Evolutionary conservation across 331 rosid genomes (phyloP).

Genomic region (Malus hybrid): DNA sequence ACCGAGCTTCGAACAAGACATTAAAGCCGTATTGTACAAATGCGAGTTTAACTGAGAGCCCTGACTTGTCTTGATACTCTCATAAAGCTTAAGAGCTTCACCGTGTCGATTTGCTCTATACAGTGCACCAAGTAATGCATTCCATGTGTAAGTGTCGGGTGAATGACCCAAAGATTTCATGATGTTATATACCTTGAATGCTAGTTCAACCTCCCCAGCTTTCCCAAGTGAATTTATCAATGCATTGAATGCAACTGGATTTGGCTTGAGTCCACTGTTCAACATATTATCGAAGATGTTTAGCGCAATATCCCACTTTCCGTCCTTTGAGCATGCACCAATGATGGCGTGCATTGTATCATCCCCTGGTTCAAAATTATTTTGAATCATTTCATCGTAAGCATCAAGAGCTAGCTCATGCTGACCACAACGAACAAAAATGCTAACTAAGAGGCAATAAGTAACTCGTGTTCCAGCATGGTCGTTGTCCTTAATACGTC

Average conservation of each 20-base stretch:
- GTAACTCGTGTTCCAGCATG: conserved; percentile 46
- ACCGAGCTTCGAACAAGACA: conserved; percentile 77
- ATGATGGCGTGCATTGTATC: conserved; percentile 61
- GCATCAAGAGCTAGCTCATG: conserved; percentile 71
- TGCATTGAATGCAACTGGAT: conserved; percentile 56
- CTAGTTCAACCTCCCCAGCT: conserved; percentile 61
- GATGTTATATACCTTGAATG: conserved; percentile 38
- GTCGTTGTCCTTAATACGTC: conserved; percentile 50
- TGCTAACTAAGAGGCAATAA: conserved; percentile 55
- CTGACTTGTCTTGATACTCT: conserved; percentile 35
- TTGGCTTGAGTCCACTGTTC: conserved; percentile 46
- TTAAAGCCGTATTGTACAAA: conserved; percentile 55
- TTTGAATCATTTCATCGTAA: conserved; percentile 64
- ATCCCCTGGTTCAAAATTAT: conserved; percentile 44
- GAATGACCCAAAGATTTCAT: conserved; percentile 50
- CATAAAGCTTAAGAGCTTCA: conserved; percentile 61
- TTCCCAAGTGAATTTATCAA: conserved; percentile 72
- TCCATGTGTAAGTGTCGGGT: conserved; percentile 79
- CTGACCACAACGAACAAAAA: conserved; percentile 53
- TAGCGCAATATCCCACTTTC: conserved; percentile 63
- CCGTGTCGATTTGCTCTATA: conserved; percentile 40
- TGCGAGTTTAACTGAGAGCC: conserved; percentile 36
- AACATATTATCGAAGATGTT: conserved; percentile 52
- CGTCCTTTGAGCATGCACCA: conserved; percentile 65
- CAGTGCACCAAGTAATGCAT: conserved; percentile 59